These are phyloP conservation scores for Flaveria sonorensis DNA, from an alignment of 129 eudicot genomes.

Conservation along the genomic window DNA sequence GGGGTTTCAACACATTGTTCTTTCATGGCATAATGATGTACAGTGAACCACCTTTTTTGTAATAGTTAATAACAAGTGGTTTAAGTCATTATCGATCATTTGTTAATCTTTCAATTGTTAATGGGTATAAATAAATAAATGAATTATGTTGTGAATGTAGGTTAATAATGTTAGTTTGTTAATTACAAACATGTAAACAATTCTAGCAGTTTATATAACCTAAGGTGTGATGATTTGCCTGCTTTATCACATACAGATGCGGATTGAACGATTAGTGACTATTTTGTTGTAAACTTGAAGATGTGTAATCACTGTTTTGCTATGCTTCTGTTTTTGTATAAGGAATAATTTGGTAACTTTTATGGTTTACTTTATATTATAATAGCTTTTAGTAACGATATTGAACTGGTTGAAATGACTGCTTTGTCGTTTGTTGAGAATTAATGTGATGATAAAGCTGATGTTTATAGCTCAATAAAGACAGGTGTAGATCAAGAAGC, in stretches of 20 bases:
- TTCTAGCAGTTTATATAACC: neutral
- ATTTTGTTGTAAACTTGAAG: too few species aligned
- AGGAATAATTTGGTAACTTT: too few species aligned
- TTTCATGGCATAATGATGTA: conserved; percentile 50
- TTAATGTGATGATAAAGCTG: neutral
- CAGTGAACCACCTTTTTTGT: conserved; percentile 41
- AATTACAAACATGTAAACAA: neutral
- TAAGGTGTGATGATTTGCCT: neutral
- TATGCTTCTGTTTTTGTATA: too few species aligned
- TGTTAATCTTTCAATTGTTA: conserved; percentile 5
- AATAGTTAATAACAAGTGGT: neutral
- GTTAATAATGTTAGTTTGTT: neutral
- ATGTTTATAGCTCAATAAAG: neutral
- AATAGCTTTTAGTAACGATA: too few species aligned
- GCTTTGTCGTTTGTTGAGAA: neutral
- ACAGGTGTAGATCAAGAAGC: neutral
- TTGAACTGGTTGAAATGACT: neutral
- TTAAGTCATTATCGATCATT: neutral
- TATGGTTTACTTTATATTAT: too few species aligned
- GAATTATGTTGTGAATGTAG: neutral
- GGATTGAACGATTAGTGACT: too few species aligned
- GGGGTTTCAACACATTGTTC: conserved; percentile 56
- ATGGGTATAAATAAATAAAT: conserved; percentile 8
- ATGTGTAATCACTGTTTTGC: too few species aligned
- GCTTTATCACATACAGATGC: neutral